These are phyloP conservation scores for Pseudogymnoascus sp. DNA, from an alignment of 2,329 filamentous ascomycete species.

Conservation along the genomic window DNA sequence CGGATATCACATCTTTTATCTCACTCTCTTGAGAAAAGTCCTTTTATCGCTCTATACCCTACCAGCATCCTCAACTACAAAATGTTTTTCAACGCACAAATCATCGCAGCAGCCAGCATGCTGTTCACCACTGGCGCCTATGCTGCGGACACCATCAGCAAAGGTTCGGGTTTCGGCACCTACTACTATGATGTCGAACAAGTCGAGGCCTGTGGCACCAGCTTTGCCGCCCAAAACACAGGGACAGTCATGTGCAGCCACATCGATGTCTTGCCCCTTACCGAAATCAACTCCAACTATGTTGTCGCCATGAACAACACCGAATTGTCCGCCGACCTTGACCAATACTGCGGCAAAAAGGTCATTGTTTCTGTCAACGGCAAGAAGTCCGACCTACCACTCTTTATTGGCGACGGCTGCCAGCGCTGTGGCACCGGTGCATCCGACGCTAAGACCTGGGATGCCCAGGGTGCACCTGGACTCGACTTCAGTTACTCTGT, in stretches of 20 bases:
- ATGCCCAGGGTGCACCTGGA: background rate
- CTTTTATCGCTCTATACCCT: background rate
- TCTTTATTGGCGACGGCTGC: constrained; percentile 3
- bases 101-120: background rate
- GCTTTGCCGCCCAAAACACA: background rate
- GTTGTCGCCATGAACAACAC: constrained; percentile 6
- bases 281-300: background rate
- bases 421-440: background rate
- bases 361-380: background rate
- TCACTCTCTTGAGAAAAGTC: background rate
- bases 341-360: background rate
- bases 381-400: background rate
- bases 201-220: background rate
- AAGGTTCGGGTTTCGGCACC: background rate
- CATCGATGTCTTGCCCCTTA: background rate
- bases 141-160: background rate
- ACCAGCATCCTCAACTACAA: background rate
- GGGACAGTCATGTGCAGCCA: constrained; percentile 1
- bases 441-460: background rate
- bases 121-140: background rate
- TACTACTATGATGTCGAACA: background rate
- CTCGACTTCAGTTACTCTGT: constrained; percentile 5
- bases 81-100: background rate
- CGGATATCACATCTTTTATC: background rate
- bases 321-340: background rate